These are phyloP conservation scores for Letharia columbiana DNA, from an alignment of 495 filamentous ascomycete genomes.

Conservation along the genomic window DNA sequence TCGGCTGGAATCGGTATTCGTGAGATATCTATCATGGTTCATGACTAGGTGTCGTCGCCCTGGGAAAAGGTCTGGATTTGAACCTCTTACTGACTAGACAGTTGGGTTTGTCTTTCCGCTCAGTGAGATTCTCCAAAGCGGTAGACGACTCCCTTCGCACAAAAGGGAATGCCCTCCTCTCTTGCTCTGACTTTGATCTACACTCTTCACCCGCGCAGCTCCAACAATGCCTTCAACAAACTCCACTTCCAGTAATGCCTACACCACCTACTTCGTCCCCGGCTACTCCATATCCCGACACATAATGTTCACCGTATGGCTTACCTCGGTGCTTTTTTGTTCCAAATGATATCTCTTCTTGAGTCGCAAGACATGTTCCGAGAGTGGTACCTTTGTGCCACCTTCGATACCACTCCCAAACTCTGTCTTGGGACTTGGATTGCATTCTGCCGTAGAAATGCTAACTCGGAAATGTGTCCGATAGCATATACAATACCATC, in stretches of 20 bases:
- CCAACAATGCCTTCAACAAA: slow-evolving; percentile 13
- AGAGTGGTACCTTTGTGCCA: not conserved
- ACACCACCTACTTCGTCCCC: slow-evolving; percentile 45
- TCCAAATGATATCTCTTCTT: not conserved
- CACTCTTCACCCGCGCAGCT: not conserved
- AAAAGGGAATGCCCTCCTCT: slow-evolving; percentile 2
- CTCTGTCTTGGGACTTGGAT: not conserved
- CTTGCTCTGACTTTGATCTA: not conserved
- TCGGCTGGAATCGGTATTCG: not conserved
- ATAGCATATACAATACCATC: slow-evolving; percentile 41
- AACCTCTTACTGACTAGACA: not conserved
- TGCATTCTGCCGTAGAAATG: not conserved
- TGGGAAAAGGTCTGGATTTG: not conserved
- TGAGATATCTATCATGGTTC: not conserved
- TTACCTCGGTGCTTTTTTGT: not conserved
- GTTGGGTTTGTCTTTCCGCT: not conserved
- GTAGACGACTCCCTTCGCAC: not conserved
- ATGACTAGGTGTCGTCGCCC: not conserved
- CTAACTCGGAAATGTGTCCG: not conserved
- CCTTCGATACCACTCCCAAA: not conserved
- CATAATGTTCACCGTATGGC: slow-evolving; percentile 38
- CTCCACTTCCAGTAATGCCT: slow-evolving; percentile 16
- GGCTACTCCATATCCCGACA: slow-evolving; percentile 46
- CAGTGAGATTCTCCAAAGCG: not conserved
- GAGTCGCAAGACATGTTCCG: not conserved